Conservation (phyloP, 1,284 basidiomycete species). For the Rhizopogon parksii region DNA sequence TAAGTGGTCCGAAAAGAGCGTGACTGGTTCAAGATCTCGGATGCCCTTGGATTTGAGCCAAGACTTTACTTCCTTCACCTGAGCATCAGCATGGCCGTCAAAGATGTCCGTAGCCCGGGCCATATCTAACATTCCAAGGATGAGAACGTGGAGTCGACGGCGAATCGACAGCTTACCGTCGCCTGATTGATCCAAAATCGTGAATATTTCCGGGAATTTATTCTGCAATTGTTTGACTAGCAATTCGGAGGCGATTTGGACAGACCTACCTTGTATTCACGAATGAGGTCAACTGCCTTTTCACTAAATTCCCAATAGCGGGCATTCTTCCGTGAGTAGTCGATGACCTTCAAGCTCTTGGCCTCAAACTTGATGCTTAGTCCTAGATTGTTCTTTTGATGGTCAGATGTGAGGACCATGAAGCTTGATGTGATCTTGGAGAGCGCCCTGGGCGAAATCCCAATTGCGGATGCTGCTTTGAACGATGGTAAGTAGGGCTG, state of each 20-base stretch:
- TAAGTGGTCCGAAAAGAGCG: slow-evolving; percentile 88
- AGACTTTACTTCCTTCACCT: slow-evolving; percentile 70
- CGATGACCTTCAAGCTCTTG: slow-evolving; percentile 92
- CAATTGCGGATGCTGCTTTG: slow-evolving; percentile 63
- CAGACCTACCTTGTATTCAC: slow-evolving; percentile 67
- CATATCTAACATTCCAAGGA: slow-evolving; percentile 51
- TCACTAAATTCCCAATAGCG: slow-evolving; percentile 93
- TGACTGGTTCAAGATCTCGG: slow-evolving; percentile 87
- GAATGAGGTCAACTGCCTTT: slow-evolving; percentile 75
- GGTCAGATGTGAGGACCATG: slow-evolving; percentile 72
- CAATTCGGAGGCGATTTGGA: background rate
- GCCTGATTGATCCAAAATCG: slow-evolving; percentile 56
- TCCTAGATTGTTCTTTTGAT: slow-evolving; percentile 86
- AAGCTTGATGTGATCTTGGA: slow-evolving; percentile 92
- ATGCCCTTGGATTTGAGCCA: slow-evolving; percentile 90
- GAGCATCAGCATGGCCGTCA: slow-evolving; percentile 57
- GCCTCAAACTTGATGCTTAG: slow-evolving; percentile 95
- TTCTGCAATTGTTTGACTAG: slow-evolving; percentile 31
- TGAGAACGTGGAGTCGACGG: background rate
- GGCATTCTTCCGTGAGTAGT: slow-evolving; percentile 84
- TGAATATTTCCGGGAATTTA: slow-evolving; percentile 80
- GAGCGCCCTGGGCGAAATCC: slow-evolving; percentile 68
- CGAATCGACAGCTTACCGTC: slow-evolving; percentile 45
- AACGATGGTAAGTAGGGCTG: slow-evolving; percentile 73
- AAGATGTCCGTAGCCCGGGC: slow-evolving; percentile 72